Base-by-base conservation (phyloP, 2,329 filamentous ascomycete species). In the Aspergillus nomiae region DNA sequence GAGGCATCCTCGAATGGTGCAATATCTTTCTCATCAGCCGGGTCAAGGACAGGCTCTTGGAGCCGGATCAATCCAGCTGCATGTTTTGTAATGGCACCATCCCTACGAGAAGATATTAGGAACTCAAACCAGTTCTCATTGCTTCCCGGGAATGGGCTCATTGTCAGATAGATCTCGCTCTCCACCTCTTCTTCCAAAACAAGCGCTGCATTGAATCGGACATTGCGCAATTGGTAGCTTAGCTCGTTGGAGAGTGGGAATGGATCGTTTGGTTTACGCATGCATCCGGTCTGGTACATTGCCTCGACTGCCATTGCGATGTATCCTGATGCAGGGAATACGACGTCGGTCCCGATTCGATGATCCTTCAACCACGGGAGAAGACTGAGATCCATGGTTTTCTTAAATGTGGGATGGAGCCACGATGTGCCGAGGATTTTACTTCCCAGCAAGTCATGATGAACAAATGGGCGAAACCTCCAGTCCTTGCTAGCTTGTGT, bases 101-200 rank as follows among this genome's bases (percentile, higher is more conserved):
- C 32, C 12, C 30, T 14, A 1, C 16, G 53, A 9, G 62, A 62
- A 6, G 46, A 62, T 2, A 62, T 45, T 1, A 11, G n/a, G 26
- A 64, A 65, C 26, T 62, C 60, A 21, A 57, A 60, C 63, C 63
- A 65, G 12, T 26, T 41, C 21, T 58, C 62, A 26, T 56, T 60
- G 2, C 51, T 34, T 6, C 60, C 57, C 5, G 41, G 26, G 7
- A 36, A 32, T 11, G 60, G 63, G 16, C 46, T 45, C 51, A 65
- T 45, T 12, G 60, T 63, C 4, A 65, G 43, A 12, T 48, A 43
- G 14, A 65, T n/a, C 6, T 60, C 57, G 6, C 56, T 26, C 16
- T 59, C 56, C 9, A 28, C 30, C 1, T 46, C 60, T 34, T 62
- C 57, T 24, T 64, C 56, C 36, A 65, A 54, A 4, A 59, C 28